Evolutionary conservation across 202 grass and related monocot genomes (phyloP).

Genomic region (Panicum virgatum): DNA sequence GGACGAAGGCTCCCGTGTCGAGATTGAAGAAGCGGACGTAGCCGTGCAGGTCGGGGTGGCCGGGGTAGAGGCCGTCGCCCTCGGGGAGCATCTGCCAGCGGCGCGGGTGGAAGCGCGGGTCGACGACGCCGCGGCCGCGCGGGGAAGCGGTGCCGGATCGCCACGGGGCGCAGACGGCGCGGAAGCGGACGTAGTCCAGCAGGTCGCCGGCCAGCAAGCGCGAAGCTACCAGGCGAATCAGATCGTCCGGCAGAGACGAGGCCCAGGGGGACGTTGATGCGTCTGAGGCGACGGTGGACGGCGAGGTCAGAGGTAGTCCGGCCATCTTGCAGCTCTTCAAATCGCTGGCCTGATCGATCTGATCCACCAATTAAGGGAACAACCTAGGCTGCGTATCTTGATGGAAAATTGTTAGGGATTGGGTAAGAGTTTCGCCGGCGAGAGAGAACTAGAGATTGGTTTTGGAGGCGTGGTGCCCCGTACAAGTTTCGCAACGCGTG

Average conservation of each 20-base stretch:
- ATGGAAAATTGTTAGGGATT: too few relatives aligned
- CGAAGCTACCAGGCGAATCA: not conserved
- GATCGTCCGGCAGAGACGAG: not conserved
- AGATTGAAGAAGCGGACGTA: not conserved
- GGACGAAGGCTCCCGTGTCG: not conserved
- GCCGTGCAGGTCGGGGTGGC: not conserved
- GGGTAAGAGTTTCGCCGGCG: too few relatives aligned
- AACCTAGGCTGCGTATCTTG: too few relatives aligned
- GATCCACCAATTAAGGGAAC: too few relatives aligned
- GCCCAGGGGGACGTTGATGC: not conserved
- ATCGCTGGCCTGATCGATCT: too few relatives aligned
- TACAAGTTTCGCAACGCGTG: too few relatives aligned
- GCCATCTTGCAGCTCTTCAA: not conserved
- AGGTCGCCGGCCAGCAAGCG: not conserved
- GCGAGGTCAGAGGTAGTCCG: not conserved
- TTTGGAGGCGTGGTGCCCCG: too few relatives aligned
- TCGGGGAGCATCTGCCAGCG: not conserved
- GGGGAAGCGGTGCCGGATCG: not conserved
- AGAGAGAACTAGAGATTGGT: too few relatives aligned
- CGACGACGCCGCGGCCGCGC: not conserved
- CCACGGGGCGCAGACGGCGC: not conserved
- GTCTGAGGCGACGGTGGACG: not conserved
- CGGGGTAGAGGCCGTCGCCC: not conserved
- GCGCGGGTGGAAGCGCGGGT: not conserved
- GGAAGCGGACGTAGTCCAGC: not conserved